Base-by-base conservation (phyloP, 371 early-diverging fungal species). In the Rhizomucor pusillus region DNA sequence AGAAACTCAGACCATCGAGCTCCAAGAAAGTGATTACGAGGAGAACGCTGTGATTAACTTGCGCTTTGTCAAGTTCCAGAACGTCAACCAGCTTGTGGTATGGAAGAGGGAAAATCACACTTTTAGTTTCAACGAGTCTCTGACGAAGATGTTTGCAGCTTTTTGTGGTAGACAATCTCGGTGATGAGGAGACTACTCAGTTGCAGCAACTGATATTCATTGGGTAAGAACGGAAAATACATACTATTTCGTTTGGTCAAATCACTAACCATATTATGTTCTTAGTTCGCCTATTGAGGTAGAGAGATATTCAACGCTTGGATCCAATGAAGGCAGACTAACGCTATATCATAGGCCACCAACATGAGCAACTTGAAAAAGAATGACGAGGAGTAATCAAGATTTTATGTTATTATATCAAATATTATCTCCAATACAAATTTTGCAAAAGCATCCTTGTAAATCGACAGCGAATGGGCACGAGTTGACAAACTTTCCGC, bases 31-130 rank as follows among this genome's bases (percentile, higher is more conserved):
- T 24, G 83, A 88, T 48, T 93, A 89, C 60, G 81, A 80, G 54
- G 80, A 75, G 33, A 78, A 86, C 37, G 77, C 74, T 6, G 64
- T 86, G n/a, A 79, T 82, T 11, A 79, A 82, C 12, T 80, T 95
- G 67, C 86, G 90, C 52, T 97, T 90, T 72, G 97, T 97, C 56
- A 90, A 91, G 62, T 97, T 93, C 78, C 97, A 97, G 74, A 87
- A 81, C 56, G 85, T 97, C 29, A 85, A 67, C 50, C 82, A 72
- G 45, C 52, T 91, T 48, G 75, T 82, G 62, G 81, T 84, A 73
- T 52, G 59, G 57, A 3, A 19, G 41, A 47, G 14, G 11, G 47
- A 36, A 19, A 22, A 25, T 19, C n/a, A 33, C 23, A 35, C 29
- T 9, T n/a, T n/a, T 22, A 24, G 19, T 39, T 43, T 6, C 13